Conservation (phyloP, 768 basidiomycete genomes). For the Xerocomellus amylosporus region DNA sequence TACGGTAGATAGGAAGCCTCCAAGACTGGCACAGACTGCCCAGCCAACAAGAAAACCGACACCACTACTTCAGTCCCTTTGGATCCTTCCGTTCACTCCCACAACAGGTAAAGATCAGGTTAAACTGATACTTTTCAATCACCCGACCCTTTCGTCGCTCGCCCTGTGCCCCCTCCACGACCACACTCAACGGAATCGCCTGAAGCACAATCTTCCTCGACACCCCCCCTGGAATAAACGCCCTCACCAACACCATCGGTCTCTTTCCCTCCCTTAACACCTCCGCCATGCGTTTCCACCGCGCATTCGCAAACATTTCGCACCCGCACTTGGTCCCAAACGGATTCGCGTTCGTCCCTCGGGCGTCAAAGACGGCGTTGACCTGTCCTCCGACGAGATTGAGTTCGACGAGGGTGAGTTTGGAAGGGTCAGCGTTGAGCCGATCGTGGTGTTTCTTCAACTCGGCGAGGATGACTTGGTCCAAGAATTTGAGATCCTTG, state of each 20-base stretch:
- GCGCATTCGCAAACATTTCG: slow-evolving; percentile 20
- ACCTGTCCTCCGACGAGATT: slow-evolving; percentile 17
- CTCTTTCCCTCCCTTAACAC: slow-evolving; percentile 9
- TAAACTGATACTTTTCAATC: slow-evolving; percentile 17
- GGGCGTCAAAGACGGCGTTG: slow-evolving; percentile 20
- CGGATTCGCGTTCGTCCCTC: slow-evolving; percentile 20
- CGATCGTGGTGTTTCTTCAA: slow-evolving; percentile 18
- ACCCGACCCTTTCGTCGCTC: background rate
- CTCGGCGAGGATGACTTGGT: slow-evolving; percentile 26
- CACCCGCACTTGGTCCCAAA: slow-evolving; percentile 27
- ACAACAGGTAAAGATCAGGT: slow-evolving; percentile 27
- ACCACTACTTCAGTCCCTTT: background rate
- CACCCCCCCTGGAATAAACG: slow-evolving; percentile 26
- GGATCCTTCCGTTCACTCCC: slow-evolving; percentile 2
- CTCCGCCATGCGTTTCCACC: slow-evolving; percentile 25
- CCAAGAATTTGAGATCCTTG: slow-evolving; percentile 29
- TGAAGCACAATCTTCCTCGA: slow-evolving; percentile 29
- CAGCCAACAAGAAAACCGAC: background rate
- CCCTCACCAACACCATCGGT: slow-evolving; percentile 25
- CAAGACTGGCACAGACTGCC: background rate
- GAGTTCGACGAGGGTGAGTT: slow-evolving; percentile 26
- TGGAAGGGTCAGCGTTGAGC: slow-evolving; percentile 12
- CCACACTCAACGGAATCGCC: slow-evolving; percentile 21
- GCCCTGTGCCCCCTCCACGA: slow-evolving; percentile 5
- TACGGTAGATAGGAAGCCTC: too few relatives aligned